Conservation (phyloP, 306 rosid genomes). For the Cercis canadensis region DNA sequence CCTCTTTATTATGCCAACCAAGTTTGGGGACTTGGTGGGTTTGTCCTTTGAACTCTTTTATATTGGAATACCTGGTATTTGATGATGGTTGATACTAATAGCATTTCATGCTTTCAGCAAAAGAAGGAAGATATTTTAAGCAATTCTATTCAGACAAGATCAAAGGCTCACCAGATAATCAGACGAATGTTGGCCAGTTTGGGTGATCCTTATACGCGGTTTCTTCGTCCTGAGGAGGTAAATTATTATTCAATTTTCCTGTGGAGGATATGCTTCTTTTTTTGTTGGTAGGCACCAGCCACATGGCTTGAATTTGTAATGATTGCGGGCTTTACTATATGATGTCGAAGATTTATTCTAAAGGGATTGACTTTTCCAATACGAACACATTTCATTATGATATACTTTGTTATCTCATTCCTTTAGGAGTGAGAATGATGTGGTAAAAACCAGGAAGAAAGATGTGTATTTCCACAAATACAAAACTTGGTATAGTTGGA, state of each 20-base stretch:
- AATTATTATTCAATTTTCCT: constrained; percentile 18
- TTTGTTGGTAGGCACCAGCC: constrained; percentile 1
- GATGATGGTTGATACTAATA: constrained; percentile 23
- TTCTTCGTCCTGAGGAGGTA: constrained; percentile 90
- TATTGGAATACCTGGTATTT: background rate
- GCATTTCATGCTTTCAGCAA: constrained; percentile 51
- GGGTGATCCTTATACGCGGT: constrained; percentile 96
- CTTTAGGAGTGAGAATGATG: too few species aligned
- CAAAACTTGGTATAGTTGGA: too few species aligned
- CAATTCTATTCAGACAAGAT: constrained; percentile 72
- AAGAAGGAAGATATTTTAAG: constrained; percentile 67
- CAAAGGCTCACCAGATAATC: constrained; percentile 87
- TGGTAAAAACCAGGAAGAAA: too few species aligned
- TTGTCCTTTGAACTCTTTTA: constrained; percentile 9
- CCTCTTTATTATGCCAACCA: background rate
- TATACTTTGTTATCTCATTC: too few species aligned
- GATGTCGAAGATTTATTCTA: too few species aligned
- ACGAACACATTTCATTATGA: too few species aligned
- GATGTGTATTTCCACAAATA: too few species aligned
- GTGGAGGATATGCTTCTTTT: constrained; percentile 2
- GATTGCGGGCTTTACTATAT: constrained; percentile 12
- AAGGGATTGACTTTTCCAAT: too few species aligned
- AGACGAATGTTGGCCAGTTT: constrained; percentile 82
- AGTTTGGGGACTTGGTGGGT: background rate
- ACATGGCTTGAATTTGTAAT: constrained; percentile 3